These are phyloP conservation scores for Cercospora sp. DNA, from an alignment of 2,329 filamentous ascomycete species.

Conservation along the genomic window DNA sequence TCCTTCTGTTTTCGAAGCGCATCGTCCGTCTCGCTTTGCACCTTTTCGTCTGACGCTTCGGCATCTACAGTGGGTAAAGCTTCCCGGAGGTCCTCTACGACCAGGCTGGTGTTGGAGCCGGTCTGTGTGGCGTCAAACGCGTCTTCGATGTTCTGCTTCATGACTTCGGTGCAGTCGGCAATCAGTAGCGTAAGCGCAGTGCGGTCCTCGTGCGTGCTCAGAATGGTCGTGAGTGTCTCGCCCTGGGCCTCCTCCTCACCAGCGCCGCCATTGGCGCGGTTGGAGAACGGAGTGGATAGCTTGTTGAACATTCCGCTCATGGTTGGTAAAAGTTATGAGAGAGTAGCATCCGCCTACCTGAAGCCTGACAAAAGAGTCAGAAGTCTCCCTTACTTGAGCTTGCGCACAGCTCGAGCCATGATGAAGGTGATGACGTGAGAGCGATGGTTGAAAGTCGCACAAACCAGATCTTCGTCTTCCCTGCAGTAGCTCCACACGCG, in stretches of 20 bases:
- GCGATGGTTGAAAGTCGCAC: constrained; percentile 4
- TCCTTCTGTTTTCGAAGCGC: constrained; percentile 16
- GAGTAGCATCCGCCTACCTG: constrained; percentile 1
- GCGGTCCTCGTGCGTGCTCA: constrained; percentile 45
- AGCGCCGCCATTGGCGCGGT: constrained; percentile 2
- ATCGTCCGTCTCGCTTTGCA: constrained; percentile 5
- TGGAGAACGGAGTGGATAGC: not conserved
- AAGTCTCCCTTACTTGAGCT: not conserved
- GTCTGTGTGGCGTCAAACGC: constrained; percentile 45
- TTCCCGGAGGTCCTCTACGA: constrained; percentile 12
- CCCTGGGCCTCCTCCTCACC: constrained; percentile 32
- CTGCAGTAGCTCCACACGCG: constrained; percentile 1
- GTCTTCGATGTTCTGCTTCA: constrained; percentile 47
- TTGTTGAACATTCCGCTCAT: constrained; percentile 6
- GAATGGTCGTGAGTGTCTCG: constrained; percentile 48
- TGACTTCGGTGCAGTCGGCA: constrained; percentile 47
- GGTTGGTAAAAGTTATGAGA: not conserved
- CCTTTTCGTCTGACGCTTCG: constrained; percentile 14
- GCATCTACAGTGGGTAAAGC: constrained; percentile 34
- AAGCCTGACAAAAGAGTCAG: not conserved
- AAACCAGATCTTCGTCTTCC: constrained; percentile 7
- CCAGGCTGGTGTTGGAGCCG: constrained; percentile 33
- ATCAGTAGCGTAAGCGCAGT: constrained; percentile 50
- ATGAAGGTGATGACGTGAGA: constrained; percentile 9
- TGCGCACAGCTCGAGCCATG: not conserved